A percentile compares a stretch with the other conserved stretches of the same genome.
phyloP scores from a whole-genome alignment of 2,329 filamentous ascomycete genomes.

The Stachybotrys elegans region DNA sequence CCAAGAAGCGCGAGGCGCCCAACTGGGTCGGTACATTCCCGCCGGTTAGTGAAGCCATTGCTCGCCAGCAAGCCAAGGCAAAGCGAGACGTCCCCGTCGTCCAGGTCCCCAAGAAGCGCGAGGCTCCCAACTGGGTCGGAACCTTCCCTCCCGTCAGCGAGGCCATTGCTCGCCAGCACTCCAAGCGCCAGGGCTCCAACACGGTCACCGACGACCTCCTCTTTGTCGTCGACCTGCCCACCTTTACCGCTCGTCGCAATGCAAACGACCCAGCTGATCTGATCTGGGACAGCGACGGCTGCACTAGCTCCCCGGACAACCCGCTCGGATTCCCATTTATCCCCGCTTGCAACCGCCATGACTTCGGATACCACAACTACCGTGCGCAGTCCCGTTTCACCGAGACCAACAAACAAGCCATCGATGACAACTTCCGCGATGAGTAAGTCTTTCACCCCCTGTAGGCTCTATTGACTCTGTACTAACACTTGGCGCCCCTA shows the following conservation, averaged over 20 bases:
- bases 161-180: no score
- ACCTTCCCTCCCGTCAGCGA: no score
- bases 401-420: conserved; percentile 29
- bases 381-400: conserved; percentile 43
- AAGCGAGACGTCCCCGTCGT: conserved; percentile 30
- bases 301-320: conserved; percentile 36
- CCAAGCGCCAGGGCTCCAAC: conserved; percentile 15
- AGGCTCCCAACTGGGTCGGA: conserved; percentile 36
- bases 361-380: conserved; percentile 53
- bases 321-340: conserved; percentile 38
- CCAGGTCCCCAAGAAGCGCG: conserved; percentile 33
- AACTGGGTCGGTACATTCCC: conserved; percentile 22
- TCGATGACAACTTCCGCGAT: conserved; percentile 45
- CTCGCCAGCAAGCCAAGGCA: no score
- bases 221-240: conserved; percentile 34
- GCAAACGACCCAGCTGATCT: conserved; percentile 31
- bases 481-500: no score
- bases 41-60: no score
- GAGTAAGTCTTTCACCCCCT: conserved; percentile 23
- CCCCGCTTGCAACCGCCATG: conserved; percentile 46
- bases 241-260: conserved; percentile 36
- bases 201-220: conserved; percentile 40
- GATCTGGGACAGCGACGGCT: conserved; percentile 37
- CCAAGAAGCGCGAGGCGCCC: conserved; percentile 40
- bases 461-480: neutral